Evolutionary conservation across 352 stramenopile species (phyloP), one percentile per base, ranked within the genome.

Genomic region (Phytophthora tubulina): DNA sequence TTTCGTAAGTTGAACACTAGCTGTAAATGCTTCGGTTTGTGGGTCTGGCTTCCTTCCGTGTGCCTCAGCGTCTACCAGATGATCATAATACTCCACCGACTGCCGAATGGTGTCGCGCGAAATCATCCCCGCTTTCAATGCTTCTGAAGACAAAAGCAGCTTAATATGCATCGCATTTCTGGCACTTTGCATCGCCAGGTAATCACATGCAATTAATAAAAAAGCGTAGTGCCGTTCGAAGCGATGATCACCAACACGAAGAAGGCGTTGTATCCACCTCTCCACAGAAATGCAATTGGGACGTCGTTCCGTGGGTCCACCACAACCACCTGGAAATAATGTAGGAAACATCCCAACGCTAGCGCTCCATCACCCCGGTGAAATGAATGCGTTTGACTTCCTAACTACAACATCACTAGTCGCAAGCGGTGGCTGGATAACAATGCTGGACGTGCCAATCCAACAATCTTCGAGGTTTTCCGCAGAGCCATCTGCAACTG

Each of bases 181-280:
- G 21, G 1, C 21, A 27, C 21, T 27, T 27, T 27, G 1, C 21
- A 27, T 27, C 21, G 21, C 21, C 21, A 27, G 21, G 21, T 27
- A 27, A 27, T 27, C 21, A 41, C 7, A 41, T 41, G 36, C 36
- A 7, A 41, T 13, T 41, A 41, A 11, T 41, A 41, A 11, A 41
- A 41, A 41, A 13, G 58, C 68, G 10, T 73, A 66, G 9, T 80
- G 68, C 0, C 10, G 6, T 45, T 77, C 42, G 17, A 80, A 81
- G 9, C n/a, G 45, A 46, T 63, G 52, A 1, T 57, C 64, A 39
- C 69, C 30, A n/a, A 80, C 7, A 9, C 42, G 55, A 1, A 80
- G 15, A 11, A 49, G 58, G 0, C 69, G 49, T 27, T 42, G 42
- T 6, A 67, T 66, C 69, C 73, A 77, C 21, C 21, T 35, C 58